Evolutionary conservation across 352 stramenopile genomes (phyloP), one percentile per base, ranked within the genome.

Genomic region (Phytophthora tentaculata): DNA sequence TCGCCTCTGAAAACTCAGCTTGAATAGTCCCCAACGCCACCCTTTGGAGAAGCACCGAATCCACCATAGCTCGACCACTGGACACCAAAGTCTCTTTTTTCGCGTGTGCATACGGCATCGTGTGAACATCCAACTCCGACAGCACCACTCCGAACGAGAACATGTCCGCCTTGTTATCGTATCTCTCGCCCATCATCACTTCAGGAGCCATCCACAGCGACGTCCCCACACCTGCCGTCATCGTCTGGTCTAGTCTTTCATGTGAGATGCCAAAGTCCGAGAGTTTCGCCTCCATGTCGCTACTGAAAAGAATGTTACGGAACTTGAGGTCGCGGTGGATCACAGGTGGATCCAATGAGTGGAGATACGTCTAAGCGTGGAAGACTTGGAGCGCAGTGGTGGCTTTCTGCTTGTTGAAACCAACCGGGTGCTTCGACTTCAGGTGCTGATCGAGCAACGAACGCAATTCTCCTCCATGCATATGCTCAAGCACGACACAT

Each of bases 51-150:
- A 77, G 63, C 0, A 71, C 64, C 0, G 64, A 67, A 49, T 73
- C 69, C 3, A 69, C 57, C 62, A 69, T 66, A 26, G 48, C 45
- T 17, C 71, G 66, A 12, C 55, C 56, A n/a, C 29, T 68, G 6
- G 51, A 67, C 56, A 56, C 49, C 1, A 71, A 39, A 35, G 53
- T 74, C 26, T 67, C 69, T 49, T 84, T 79, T 41, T 77, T 76
- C 29, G 74, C 71, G 17, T 73, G 74, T 16, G 76, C 82, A 51
- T 86, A 86, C 48, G 78, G 78, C 52, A 82, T 79, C 52, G 81
- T 79, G 26, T 83, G 67, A 5, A 79, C 80, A 28, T 83, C 78
- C 10, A 86, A 65, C 64, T 86, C 78, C 0, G 66, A 81, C 13
- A 86, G 51, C 35, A 86, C 73, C 2, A 86, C 63, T 14, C 63